Evolutionary conservation across 2,329 filamentous ascomycete species (phyloP).

Genomic region (Metarhizium sp.): DNA sequence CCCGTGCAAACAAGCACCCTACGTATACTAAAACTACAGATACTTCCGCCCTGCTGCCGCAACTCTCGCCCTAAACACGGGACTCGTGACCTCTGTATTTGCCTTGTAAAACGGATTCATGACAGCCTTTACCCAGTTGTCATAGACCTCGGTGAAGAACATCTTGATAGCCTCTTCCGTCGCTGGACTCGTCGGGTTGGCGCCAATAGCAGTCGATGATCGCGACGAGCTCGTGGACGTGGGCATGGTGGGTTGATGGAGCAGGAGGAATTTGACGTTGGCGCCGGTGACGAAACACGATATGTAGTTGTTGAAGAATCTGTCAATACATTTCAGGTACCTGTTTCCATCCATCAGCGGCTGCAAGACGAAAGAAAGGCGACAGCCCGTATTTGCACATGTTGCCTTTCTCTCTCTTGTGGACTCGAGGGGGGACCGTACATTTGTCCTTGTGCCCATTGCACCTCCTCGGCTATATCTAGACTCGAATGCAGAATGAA

Average conservation of each 20-base stretch:
- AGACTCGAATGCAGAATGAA: conserved; percentile 92
- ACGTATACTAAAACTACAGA: conserved; percentile 36
- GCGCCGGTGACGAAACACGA: conserved; percentile 89
- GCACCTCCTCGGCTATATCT: conserved; percentile 91
- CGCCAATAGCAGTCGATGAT: conserved; percentile 61
- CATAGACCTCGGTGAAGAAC: conserved; percentile 93
- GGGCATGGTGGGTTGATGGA: conserved; percentile 64
- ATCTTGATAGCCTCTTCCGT: conserved; percentile 93
- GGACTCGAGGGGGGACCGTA: conserved; percentile 28
- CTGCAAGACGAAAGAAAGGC: neutral
- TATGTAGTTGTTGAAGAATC: conserved; percentile 92
- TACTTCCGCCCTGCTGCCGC: conserved; percentile 88
- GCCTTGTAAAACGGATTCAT: conserved; percentile 95
- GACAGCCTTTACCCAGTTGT: conserved; percentile 90
- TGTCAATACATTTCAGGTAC: conserved; percentile 95
- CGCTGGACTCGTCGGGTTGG: conserved; percentile 79
- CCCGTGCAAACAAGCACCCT: neutral
- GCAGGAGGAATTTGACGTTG: conserved; percentile 87
- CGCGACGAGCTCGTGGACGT: conserved; percentile 34
- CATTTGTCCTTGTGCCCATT: conserved; percentile 85
- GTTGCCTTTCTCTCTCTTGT: too few relatives aligned
- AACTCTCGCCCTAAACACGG: conserved; percentile 75
- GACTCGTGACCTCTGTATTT: conserved; percentile 78
- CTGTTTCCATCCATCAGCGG: conserved; percentile 30
- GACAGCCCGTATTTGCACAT: too few relatives aligned